Conservation (phyloP, 2,329 filamentous ascomycete species). For the Talaromyces sp. region DNA sequence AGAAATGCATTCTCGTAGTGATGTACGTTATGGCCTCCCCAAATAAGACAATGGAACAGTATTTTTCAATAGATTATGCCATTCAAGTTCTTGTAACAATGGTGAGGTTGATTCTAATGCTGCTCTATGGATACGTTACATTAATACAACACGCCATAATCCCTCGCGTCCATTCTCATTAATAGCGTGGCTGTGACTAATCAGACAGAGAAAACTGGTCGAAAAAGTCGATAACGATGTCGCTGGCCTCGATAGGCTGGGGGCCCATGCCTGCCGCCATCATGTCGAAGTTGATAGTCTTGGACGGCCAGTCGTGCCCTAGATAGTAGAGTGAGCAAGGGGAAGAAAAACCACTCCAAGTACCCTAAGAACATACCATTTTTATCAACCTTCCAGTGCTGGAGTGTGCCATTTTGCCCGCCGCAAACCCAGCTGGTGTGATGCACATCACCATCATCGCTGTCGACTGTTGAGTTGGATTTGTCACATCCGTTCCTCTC, state of each 20-base stretch:
- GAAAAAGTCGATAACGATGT: conserved; percentile 45
- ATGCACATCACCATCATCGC: conserved; percentile 38
- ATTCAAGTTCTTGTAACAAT: background rate
- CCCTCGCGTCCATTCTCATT: background rate
- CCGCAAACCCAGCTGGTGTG: conserved; percentile 41
- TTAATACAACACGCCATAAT: background rate
- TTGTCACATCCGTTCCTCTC: conserved; percentile 35
- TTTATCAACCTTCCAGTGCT: conserved; percentile 43
- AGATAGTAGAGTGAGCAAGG: background rate
- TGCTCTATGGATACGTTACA: background rate
- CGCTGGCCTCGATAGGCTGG: conserved; percentile 40
- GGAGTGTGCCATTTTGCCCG: conserved; percentile 28
- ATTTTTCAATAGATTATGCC: too few species aligned
- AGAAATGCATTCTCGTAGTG: background rate
- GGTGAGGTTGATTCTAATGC: background rate
- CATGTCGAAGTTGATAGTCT: conserved; percentile 42
- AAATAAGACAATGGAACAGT: background rate
- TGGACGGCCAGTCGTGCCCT: conserved; percentile 46
- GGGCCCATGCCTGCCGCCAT: conserved; percentile 36
- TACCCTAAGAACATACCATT: conserved; percentile 30
- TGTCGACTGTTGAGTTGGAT: conserved; percentile 26
- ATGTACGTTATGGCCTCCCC: background rate
- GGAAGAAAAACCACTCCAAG: background rate
- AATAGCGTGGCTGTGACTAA: background rate
- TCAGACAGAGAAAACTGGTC: conserved; percentile 22